A percentile compares a stretch with the other conserved stretches of the same genome.
phyloP scores from a whole-genome alignment of 495 filamentous ascomycete species.

The Cryomyces minteri region DNA sequence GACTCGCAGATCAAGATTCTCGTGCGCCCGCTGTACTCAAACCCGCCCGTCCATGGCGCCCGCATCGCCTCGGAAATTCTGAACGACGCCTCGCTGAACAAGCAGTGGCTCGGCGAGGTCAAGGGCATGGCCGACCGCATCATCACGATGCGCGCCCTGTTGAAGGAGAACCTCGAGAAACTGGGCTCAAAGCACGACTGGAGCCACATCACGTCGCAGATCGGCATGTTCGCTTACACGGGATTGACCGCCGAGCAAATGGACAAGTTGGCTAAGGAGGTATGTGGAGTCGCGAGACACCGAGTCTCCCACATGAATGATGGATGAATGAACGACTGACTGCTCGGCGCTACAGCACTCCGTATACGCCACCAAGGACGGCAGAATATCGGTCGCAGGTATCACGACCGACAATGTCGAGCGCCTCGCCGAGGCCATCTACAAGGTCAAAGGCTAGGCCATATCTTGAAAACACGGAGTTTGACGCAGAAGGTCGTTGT shows the following conservation, averaged over 20 bases:
- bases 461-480: neutral
- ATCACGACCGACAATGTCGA: conserved; percentile 88
- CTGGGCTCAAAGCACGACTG: conserved; percentile 91
- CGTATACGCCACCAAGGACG: conserved; percentile 94
- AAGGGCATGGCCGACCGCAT: conserved; percentile 99
- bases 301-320: neutral
- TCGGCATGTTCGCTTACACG: conserved; percentile 99
- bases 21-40: conserved; percentile 92
- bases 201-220: conserved; percentile 95
- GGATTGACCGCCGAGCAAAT: conserved; percentile 84
- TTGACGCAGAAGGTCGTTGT: no score
- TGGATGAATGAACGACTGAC: neutral
- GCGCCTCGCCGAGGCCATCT: conserved; percentile 86
- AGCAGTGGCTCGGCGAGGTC: conserved; percentile 91
- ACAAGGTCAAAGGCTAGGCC: conserved; percentile 60
- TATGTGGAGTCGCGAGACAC: conserved; percentile 14
- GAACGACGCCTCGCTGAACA: conserved; percentile 68
- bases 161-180: conserved; percentile 86
- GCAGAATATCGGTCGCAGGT: conserved; percentile 91
- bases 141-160: conserved; percentile 86
- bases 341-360: conserved; percentile 43
- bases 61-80: conserved; percentile 94
- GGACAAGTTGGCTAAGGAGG: conserved; percentile 79
- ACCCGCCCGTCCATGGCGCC: conserved; percentile 90
- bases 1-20: conserved; percentile 98